Base-by-base conservation (phyloP, 2,329 filamentous ascomycete species). In the Fonsecaea pugnacius region DNA sequence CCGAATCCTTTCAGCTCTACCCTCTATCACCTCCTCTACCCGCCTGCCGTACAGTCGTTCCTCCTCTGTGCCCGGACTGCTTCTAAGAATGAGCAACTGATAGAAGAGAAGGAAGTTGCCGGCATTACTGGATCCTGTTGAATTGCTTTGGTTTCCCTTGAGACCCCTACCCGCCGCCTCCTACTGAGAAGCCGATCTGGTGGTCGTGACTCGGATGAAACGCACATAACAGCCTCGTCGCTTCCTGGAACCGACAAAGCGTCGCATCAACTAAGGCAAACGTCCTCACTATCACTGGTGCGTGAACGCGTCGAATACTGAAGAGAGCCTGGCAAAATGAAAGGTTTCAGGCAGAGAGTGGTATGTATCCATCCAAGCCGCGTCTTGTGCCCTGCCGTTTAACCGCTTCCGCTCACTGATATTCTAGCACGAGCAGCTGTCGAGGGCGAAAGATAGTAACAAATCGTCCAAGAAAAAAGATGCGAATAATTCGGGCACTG, bases 301-400 rank as follows among this genome's bases (percentile, higher is more conserved):
- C 48, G 60, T 66, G 65, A 58, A 33, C 59, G 16, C 27, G 14
- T 59, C 27, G 9, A 10, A 24, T 51, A 40, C n/a, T 50, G 35
- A 27, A 63, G 70, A 58, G 62, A 68, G 64, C 73, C 73, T 70
- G 79, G 79, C 80, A 90, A 85, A 80, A 97, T 98, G 94, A 97
- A 96, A 84, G 91, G 92, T 78, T 96, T 98, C 81, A 91, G 92
- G 82, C 92, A 96, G 85, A 91, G 91, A 90, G 92, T 97, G 85
- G 92, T 96, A 87, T 85, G 91, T 87, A 30, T 33, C 54, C 36
- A 24, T 27, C 54, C 36, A 38, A 14, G 16, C 33, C 10, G 40
- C 18, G 56, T n/a, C 56, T 35, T 27, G 32, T 27, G 36, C 30
- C 58, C 53, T 60, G 38, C 53, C 7, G 30, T 50, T 51, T 21